phyloP scores from a whole-genome alignment of 2,329 filamentous ascomycete species.

The Talaromyces pinophilus region DNA sequence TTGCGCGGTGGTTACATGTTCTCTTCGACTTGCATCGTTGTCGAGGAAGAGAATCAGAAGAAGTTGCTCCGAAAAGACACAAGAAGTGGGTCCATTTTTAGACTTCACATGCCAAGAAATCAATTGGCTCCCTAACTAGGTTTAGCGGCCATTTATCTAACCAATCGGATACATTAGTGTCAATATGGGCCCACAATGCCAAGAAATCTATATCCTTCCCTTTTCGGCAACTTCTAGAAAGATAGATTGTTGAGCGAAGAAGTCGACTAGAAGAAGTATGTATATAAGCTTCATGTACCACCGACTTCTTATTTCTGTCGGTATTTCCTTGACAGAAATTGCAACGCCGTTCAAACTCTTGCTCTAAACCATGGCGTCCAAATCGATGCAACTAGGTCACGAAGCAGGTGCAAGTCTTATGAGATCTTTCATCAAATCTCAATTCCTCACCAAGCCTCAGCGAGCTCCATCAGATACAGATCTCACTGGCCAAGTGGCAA shows the following conservation, averaged over 20 bases:
- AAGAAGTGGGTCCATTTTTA: neutral
- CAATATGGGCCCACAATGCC: neutral
- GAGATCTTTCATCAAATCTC: conserved; percentile 14
- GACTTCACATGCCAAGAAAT: conserved; percentile 2
- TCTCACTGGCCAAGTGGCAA: conserved; percentile 33
- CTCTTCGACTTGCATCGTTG: neutral
- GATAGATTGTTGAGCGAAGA: neutral
- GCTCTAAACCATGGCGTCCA: neutral
- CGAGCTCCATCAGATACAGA: neutral
- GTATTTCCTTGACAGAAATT: neutral
- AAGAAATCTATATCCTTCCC: neutral
- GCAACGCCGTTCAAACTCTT: neutral
- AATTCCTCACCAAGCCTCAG: conserved; percentile 12
- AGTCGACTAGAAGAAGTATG: neutral
- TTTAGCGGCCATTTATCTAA: neutral
- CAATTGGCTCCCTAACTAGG: neutral
- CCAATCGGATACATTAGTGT: neutral
- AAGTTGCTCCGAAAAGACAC: neutral
- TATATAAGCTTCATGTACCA: neutral
- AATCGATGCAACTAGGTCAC: conserved; percentile 10
- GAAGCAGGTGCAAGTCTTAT: neutral
- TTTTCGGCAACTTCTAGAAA: neutral
- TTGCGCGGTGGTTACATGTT: neutral
- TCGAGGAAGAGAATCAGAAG: neutral
- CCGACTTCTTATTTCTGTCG: too few species aligned